phyloP scores from a whole-genome alignment of 2,329 filamentous ascomycete species.

The Fusarium albosuccineum region DNA sequence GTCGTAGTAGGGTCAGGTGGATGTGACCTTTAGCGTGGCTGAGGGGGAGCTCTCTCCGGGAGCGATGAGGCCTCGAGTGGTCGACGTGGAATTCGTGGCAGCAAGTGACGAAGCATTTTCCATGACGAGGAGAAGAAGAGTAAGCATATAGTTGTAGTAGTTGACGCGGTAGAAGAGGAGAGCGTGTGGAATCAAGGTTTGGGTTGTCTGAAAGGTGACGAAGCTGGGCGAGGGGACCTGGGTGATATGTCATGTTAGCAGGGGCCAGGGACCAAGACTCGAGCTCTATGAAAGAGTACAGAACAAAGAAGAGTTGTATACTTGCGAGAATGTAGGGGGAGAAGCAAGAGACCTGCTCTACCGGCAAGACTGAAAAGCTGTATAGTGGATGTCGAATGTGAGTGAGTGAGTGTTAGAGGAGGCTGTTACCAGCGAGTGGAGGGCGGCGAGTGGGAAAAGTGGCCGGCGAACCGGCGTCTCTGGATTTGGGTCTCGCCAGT shows the following conservation, averaged over 20 bases:
- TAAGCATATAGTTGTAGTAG: not conserved
- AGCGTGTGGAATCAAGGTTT: constrained; percentile 14
- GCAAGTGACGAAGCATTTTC: not conserved
- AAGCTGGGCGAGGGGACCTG: constrained; percentile 34
- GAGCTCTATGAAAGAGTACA: not conserved
- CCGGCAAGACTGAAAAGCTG: not conserved
- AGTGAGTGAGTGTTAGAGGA: constrained; percentile 38
- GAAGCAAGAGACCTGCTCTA: not conserved
- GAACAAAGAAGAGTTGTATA: not conserved
- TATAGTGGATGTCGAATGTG: constrained; percentile 22
- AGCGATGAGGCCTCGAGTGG: constrained; percentile 11
- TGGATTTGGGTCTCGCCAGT: constrained; percentile 32
- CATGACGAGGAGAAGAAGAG: not conserved
- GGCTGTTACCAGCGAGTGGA: constrained; percentile 29
- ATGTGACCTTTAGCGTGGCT: constrained; percentile 23
- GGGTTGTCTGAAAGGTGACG: constrained; percentile 20
- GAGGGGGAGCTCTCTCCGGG: constrained; percentile 34
- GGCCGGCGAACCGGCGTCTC: constrained; percentile 40
- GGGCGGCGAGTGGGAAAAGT: constrained; percentile 39
- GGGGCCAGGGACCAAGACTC: constrained; percentile 1
- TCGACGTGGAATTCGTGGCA: constrained; percentile 6
- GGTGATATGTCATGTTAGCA: constrained; percentile 34
- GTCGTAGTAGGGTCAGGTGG: constrained; percentile 29
- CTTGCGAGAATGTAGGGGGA: not conserved
- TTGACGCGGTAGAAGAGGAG: not conserved